Percentiles rank a stretch among this genome's conserved stretches.
phyloP scores from a whole-genome alignment of 257 asterid species.

The Solanum medicagineum region DNA sequence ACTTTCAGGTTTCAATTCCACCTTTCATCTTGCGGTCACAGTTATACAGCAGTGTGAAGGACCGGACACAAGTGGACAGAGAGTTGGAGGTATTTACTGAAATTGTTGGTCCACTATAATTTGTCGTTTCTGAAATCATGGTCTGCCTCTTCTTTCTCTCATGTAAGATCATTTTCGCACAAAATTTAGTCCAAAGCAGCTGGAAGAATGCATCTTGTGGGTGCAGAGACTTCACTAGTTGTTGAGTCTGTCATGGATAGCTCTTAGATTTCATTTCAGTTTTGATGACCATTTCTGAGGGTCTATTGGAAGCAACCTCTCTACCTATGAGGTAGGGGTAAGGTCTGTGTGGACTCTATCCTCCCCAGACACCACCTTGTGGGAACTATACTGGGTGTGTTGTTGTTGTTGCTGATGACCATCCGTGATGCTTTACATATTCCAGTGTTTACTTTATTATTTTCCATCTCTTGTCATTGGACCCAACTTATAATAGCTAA shows the following conservation, averaged over 20 bases:
- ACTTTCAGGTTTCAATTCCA: conserved; percentile 56
- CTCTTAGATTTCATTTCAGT: background rate
- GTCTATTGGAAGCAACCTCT: background rate
- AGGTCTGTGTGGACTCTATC: background rate
- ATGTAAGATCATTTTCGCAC: background rate
- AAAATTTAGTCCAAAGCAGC: background rate
- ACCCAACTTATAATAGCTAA: background rate
- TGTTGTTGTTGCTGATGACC: background rate
- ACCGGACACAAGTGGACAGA: conserved; percentile 95
- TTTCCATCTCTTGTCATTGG: background rate
- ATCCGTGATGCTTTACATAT: background rate
- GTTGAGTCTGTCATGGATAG: background rate
- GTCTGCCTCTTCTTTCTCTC: background rate
- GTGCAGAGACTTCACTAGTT: background rate
- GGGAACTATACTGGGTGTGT: background rate
- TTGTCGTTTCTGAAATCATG: background rate
- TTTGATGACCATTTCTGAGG: background rate
- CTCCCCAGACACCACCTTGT: background rate
- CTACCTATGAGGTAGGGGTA: background rate
- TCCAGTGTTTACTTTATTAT: background rate
- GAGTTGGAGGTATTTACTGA: conserved; percentile 66
- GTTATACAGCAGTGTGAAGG: conserved; percentile 84
- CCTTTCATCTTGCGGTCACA: conserved; percentile 82
- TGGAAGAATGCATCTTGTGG: background rate
- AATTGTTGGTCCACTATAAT: background rate